Percentiles rank a stretch among this genome's conserved stretches.
Evolutionary conservation across 441 rosid genomes (phyloP).

Genomic region (Eutrema salsugineum): DNA sequence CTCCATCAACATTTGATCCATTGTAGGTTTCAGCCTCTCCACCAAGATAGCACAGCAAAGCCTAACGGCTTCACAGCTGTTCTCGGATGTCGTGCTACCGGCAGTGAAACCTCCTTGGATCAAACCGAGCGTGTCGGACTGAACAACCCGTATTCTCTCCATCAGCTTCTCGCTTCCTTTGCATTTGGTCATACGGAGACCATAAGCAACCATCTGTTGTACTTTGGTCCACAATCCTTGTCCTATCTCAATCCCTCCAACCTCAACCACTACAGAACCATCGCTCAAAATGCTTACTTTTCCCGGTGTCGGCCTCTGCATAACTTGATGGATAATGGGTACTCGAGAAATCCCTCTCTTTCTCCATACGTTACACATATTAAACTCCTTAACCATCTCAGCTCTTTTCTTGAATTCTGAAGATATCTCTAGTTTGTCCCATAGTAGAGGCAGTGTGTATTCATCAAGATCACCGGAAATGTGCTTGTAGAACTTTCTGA

Average conservation of each 20-base stretch:
- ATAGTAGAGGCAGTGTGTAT: slow-evolving; percentile 59
- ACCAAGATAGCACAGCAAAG: slow-evolving; percentile 63
- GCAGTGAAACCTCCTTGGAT: slow-evolving; percentile 70
- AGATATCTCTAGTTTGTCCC: slow-evolving; percentile 57
- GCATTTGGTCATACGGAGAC: slow-evolving; percentile 50
- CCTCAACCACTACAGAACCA: slow-evolving; percentile 77
- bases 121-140: slow-evolving; percentile 64
- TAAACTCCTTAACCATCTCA: slow-evolving; percentile 50
- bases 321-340: slow-evolving; percentile 46
- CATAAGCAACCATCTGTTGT: slow-evolving; percentile 80
- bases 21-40: slow-evolving; percentile 53
- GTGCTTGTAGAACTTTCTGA: slow-evolving; percentile 41
- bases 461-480: slow-evolving; percentile 49
- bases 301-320: slow-evolving; percentile 56
- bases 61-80: slow-evolving; percentile 70
- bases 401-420: slow-evolving; percentile 42
- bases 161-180: slow-evolving; percentile 41
- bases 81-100: slow-evolving; percentile 83
- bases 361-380: slow-evolving; percentile 45
- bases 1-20: slow-evolving; percentile 34
- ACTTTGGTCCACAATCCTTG: slow-evolving; percentile 94
- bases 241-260: slow-evolving; percentile 85
- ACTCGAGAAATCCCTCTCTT: slow-evolving; percentile 78
- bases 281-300: slow-evolving; percentile 74
- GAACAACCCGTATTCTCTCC: slow-evolving; percentile 63